These are phyloP conservation scores for Pyricularia sp. DNA, from an alignment of 2,329 filamentous ascomycete genomes.

Conservation along the genomic window DNA sequence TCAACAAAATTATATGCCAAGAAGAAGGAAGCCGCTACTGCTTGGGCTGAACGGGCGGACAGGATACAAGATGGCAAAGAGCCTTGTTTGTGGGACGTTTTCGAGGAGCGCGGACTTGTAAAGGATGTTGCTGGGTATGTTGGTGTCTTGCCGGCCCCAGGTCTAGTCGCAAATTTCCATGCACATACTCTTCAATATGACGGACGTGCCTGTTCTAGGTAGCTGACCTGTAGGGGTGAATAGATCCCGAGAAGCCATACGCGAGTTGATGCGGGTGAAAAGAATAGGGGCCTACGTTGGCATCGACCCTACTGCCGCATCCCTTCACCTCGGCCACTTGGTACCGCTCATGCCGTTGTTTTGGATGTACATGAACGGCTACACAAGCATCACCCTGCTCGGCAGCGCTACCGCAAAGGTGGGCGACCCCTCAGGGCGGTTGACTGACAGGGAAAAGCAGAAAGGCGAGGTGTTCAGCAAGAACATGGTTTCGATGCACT, in stretches of 20 bases:
- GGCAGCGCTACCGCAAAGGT: constrained; percentile 70
- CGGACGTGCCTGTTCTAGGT: background rate
- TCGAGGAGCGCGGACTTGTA: constrained; percentile 64
- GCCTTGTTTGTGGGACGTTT: constrained; percentile 48
- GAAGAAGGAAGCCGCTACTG: constrained; percentile 25
- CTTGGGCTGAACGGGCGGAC: constrained; percentile 39
- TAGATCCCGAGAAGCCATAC: constrained; percentile 42
- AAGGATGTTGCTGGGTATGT: constrained; percentile 66
- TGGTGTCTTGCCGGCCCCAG: constrained; percentile 8
- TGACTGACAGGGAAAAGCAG: constrained; percentile 47
- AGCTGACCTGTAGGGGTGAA: constrained; percentile 1
- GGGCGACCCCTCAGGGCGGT: constrained; percentile 67
- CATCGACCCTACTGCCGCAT: constrained; percentile 72
- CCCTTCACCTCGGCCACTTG: constrained; percentile 72
- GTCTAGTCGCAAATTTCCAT: constrained; percentile 5
- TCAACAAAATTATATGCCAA: constrained; percentile 32
- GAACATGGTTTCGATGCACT: constrained; percentile 60
- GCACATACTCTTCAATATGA: background rate
- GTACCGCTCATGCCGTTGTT: constrained; percentile 76
- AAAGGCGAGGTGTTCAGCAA: constrained; percentile 35
- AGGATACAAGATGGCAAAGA: constrained; percentile 39
- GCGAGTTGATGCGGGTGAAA: constrained; percentile 53
- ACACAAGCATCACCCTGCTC: constrained; percentile 56
- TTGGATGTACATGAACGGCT: constrained; percentile 74
- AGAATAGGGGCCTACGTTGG: constrained; percentile 70